phyloP scores from a whole-genome alignment of 1,139 yeast species.

The Candida glucosophila region DNA sequence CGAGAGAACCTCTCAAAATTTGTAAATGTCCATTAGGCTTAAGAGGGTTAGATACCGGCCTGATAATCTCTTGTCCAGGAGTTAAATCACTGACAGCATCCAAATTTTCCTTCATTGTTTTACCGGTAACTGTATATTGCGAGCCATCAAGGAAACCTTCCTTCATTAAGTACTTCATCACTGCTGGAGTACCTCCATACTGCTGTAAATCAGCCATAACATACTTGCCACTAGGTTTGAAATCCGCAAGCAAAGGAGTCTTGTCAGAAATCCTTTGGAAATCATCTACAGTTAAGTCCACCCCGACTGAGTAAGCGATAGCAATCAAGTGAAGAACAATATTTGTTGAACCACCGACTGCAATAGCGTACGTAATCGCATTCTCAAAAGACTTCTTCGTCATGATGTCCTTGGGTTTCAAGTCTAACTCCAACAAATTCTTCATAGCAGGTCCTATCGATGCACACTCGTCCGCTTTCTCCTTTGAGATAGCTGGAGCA shows the following conservation, averaged over 20 bases:
- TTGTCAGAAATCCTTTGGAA: slow-evolving; percentile 88
- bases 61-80: slow-evolving; percentile 71
- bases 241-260: slow-evolving; percentile 91
- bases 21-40: slow-evolving; percentile 91
- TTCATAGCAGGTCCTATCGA: slow-evolving; percentile 76
- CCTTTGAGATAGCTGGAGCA: slow-evolving; percentile 76
- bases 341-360: slow-evolving; percentile 97
- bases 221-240: slow-evolving; percentile 94
- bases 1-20: slow-evolving; percentile 83
- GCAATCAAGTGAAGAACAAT: slow-evolving; percentile 94
- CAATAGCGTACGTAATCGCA: slow-evolving; percentile 88
- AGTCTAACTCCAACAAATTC: slow-evolving; percentile 63
- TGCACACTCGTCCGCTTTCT: slow-evolving; percentile 77
- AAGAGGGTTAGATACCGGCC: slow-evolving; percentile 70
- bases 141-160: slow-evolving; percentile 85
- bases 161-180: slow-evolving; percentile 74
- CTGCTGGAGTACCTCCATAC: slow-evolving; percentile 95
- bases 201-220: slow-evolving; percentile 93
- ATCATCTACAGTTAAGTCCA: slow-evolving; percentile 83
- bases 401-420: slow-evolving; percentile 87
- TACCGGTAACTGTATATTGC: slow-evolving; percentile 85
- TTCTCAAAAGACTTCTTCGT: slow-evolving; percentile 88
- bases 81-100: slow-evolving; percentile 58
- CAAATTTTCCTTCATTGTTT: slow-evolving; percentile 80
- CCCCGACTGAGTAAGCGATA: slow-evolving; percentile 84